These are phyloP conservation scores for Penicillium sp. DNA, from an alignment of 2,329 filamentous ascomycete genomes.

Conservation along the genomic window DNA sequence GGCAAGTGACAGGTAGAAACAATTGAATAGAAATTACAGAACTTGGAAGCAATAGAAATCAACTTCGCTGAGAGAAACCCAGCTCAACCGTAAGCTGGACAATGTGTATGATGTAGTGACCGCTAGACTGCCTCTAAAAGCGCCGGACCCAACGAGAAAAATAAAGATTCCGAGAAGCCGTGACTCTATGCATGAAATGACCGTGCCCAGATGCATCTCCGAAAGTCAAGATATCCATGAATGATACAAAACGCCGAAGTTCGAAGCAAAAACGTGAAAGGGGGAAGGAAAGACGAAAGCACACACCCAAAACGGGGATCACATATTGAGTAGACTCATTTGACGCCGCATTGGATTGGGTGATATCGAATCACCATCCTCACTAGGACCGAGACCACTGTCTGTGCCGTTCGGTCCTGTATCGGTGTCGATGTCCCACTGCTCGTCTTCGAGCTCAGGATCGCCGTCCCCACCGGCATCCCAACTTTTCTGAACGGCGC, in stretches of 20 bases:
- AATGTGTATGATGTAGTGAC: slow-evolving; percentile 13
- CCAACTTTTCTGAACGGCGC: slow-evolving; percentile 87
- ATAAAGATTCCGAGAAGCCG: slow-evolving; percentile 1
- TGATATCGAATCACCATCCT: slow-evolving; percentile 58
- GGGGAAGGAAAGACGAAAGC: slow-evolving; percentile 1
- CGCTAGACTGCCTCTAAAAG: slow-evolving; percentile 9
- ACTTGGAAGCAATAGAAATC: not conserved
- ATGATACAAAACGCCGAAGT: slow-evolving; percentile 9
- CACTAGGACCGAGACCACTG: slow-evolving; percentile 57
- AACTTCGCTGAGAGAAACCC: not conserved
- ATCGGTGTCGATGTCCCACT: slow-evolving; percentile 96
- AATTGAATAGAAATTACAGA: not conserved
- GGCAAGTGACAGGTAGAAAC: not conserved
- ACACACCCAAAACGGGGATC: slow-evolving; percentile 3
- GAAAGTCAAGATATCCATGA: not conserved
- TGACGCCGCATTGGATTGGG: slow-evolving; percentile 69
- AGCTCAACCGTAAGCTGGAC: not conserved
- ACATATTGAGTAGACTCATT: slow-evolving; percentile 70
- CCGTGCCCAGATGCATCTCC: slow-evolving; percentile 2
- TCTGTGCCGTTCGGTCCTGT: slow-evolving; percentile 41
- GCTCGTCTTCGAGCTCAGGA: slow-evolving; percentile 53
- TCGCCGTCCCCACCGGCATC: slow-evolving; percentile 46
- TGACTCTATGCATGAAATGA: slow-evolving; percentile 13
- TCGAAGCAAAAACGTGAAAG: not conserved
- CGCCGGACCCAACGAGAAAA: not conserved